Evolutionary conservation across 257 asterid genomes (phyloP).

Genomic region (Solanum rostratum): DNA sequence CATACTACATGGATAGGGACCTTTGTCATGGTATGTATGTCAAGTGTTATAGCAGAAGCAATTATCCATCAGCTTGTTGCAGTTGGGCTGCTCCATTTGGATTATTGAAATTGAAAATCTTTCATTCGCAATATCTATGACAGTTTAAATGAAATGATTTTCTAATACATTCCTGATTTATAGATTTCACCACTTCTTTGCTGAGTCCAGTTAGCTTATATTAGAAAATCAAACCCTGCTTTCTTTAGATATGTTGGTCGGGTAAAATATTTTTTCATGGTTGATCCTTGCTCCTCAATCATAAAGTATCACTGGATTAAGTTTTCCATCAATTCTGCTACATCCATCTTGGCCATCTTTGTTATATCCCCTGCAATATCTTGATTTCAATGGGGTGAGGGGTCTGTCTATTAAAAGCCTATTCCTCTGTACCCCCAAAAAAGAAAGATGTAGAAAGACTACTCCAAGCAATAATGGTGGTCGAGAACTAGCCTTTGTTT

Average conservation of each 20-base stretch:
- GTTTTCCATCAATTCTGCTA: background rate
- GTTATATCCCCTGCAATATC: background rate
- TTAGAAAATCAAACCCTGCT: background rate
- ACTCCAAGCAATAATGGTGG: background rate
- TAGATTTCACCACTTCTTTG: background rate
- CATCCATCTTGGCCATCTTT: background rate
- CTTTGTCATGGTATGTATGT: background rate
- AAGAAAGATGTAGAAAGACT: background rate
- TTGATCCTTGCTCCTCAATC: background rate
- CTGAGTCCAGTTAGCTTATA: background rate
- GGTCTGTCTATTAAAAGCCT: background rate
- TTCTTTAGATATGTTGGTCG: background rate
- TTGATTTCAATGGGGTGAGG: background rate
- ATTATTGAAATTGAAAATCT: background rate
- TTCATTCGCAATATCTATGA: background rate
- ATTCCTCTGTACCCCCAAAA: background rate
- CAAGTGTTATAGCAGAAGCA: background rate
- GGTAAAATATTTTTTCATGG: background rate
- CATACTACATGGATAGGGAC: background rate
- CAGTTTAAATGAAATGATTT: background rate
- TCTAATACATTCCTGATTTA: background rate
- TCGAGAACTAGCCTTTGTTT: background rate
- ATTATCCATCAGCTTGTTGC: background rate
- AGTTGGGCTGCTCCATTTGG: background rate
- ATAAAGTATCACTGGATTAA: background rate